Evolutionary conservation across 495 filamentous ascomycete species (phyloP).

Genomic region (Tuber aestivum): DNA sequence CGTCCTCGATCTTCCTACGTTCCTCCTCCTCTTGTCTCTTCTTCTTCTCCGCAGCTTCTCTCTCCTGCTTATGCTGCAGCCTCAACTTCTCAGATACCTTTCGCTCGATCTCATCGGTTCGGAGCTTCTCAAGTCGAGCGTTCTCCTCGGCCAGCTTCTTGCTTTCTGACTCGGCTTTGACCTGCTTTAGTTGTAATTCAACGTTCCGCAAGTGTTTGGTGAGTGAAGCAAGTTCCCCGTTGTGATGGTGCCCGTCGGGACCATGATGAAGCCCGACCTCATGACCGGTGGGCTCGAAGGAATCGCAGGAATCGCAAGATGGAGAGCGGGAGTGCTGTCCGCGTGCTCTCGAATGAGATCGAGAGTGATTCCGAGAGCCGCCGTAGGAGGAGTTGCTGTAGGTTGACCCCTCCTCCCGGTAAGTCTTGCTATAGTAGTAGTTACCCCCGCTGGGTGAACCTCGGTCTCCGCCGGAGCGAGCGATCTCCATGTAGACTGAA

Average conservation of each 20-base stretch:
- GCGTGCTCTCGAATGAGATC: conserved; percentile 27
- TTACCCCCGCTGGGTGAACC: conserved; percentile 11
- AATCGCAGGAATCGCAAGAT: conserved; percentile 28
- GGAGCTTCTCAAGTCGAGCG: conserved; percentile 24
- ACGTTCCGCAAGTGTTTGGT: conserved; percentile 28
- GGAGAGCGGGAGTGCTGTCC: conserved; percentile 24
- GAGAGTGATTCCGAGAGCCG: conserved; percentile 20
- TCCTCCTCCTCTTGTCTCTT: conserved; percentile 51
- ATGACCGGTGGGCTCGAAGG: conserved; percentile 5
- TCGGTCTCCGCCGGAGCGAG: conserved; percentile 14
- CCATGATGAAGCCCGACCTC: neutral
- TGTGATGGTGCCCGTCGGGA: neutral
- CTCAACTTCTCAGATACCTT: conserved; percentile 29
- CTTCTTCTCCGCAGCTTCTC: conserved; percentile 30
- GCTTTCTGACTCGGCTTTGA: conserved; percentile 30
- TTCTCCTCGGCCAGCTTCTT: conserved; percentile 23
- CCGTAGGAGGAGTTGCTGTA: conserved; percentile 35
- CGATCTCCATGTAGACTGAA: conserved; percentile 20
- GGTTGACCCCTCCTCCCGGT: conserved; percentile 13
- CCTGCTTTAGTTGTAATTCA: conserved; percentile 27
- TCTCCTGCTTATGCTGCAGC: conserved; percentile 22
- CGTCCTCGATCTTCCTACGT: conserved; percentile 47
- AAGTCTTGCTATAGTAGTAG: conserved; percentile 19
- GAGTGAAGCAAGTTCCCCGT: neutral
- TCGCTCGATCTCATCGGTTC: conserved; percentile 35